Percentiles rank a stretch among this genome's conserved stretches.
phyloP scores from a whole-genome alignment of 2,329 filamentous ascomycete species.

The Pyricularia sp. region DNA sequence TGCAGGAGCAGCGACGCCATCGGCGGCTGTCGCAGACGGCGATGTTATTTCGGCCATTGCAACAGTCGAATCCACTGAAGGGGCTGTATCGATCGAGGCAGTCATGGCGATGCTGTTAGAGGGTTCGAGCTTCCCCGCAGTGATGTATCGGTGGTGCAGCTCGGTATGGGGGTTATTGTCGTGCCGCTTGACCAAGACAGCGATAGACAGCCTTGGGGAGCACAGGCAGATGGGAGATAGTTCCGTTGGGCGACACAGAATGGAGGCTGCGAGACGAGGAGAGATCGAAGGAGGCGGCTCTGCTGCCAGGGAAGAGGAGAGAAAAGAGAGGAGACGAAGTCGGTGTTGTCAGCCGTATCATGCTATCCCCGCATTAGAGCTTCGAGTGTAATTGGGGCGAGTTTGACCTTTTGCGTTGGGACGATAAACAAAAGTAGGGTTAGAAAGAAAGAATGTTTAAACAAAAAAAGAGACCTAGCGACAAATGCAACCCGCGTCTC shows the following conservation, averaged over 20 bases:
- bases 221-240: neutral
- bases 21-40: neutral
- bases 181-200: neutral
- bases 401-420: neutral
- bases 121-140: neutral
- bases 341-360: neutral
- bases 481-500: neutral
- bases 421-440: neutral
- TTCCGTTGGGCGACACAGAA: conserved; percentile 2
- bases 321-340: neutral
- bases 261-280: neutral
- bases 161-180: neutral
- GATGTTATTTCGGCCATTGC: neutral
- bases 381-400: neutral
- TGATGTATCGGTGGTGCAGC: neutral
- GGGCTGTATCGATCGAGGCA: neutral
- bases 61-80: neutral
- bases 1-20: neutral
- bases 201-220: neutral
- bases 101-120: neutral
- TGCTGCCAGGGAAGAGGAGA: neutral
- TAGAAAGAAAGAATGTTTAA: neutral
- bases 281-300: neutral
- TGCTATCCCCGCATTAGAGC: neutral
- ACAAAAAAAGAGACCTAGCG: neutral